These are phyloP conservation scores for Fusarium goolgardi DNA, from an alignment of 2,329 filamentous ascomycete species.

Conservation along the genomic window DNA sequence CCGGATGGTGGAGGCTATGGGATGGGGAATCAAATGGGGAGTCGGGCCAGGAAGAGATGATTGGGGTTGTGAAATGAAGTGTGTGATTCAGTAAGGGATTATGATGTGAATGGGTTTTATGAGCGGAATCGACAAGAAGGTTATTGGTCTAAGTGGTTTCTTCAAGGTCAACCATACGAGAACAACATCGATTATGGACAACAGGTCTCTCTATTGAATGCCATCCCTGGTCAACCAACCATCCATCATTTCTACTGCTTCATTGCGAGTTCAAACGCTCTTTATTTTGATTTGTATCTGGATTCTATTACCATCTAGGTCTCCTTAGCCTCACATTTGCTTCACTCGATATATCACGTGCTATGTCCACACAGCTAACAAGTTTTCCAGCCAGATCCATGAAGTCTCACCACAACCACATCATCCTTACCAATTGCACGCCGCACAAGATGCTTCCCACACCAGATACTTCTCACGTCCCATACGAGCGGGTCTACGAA, in stretches of 20 bases:
- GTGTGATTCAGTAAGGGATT: slow-evolving; percentile 50
- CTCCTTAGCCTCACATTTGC: slow-evolving; percentile 1
- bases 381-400: slow-evolving; percentile 29
- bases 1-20: slow-evolving; percentile 59
- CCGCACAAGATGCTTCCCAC: slow-evolving; percentile 81
- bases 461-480: slow-evolving; percentile 90
- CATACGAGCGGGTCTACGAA: slow-evolving; percentile 90
- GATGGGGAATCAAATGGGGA: slow-evolving; percentile 61
- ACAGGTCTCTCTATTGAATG: neutral
- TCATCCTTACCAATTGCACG: neutral
- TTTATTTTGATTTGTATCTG: neutral
- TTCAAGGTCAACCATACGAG: neutral
- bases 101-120: neutral
- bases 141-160: neutral
- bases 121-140: neutral
- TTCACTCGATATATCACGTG: slow-evolving; percentile 32
- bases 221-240: neutral
- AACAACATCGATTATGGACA: neutral
- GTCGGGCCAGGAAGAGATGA: slow-evolving; percentile 56
- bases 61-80: slow-evolving; percentile 54
- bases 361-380: slow-evolving; percentile 28
- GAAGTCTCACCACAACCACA: slow-evolving; percentile 40
- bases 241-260: neutral
- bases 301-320: neutral
- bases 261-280: neutral